Evolutionary conservation across 2,329 filamentous ascomycete species (phyloP).

Genomic region (Apiospora phragmitis): DNA sequence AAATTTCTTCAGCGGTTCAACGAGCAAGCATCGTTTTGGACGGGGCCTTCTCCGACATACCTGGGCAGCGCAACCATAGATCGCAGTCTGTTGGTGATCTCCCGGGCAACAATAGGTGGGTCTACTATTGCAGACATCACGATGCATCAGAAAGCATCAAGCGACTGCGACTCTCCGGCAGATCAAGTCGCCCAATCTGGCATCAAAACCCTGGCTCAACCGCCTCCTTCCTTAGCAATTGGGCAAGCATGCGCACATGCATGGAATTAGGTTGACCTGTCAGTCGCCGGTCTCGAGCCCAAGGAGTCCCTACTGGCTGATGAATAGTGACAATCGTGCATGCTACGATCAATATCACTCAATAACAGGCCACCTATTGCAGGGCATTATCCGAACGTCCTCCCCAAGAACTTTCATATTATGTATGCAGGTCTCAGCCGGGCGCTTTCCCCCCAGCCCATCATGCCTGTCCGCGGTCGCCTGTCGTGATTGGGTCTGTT

Average conservation of each 20-base stretch:
- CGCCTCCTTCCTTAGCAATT: neutral
- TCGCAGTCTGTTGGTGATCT: too few relatives aligned
- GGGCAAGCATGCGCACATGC: neutral
- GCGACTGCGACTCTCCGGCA: neutral
- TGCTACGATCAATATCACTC: neutral
- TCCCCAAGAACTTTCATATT: neutral
- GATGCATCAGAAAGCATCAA: neutral
- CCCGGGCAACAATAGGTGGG: neutral
- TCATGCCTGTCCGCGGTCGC: neutral
- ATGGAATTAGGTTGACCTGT: neutral
- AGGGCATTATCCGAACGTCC: neutral
- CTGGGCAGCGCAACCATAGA: too few relatives aligned
- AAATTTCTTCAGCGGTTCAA: neutral
- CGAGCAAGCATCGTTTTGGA: neutral
- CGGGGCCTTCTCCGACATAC: neutral
- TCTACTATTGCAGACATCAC: neutral
- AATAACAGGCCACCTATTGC: neutral
- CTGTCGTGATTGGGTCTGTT: neutral
- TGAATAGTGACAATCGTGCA: neutral
- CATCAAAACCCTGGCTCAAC: neutral
- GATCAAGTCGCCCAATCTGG: neutral
- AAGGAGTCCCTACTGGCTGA: neutral
- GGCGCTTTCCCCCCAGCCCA: neutral
- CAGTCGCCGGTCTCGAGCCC: neutral
- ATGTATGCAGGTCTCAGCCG: neutral